Percentiles rank a stretch among this genome's conserved stretches.
These are phyloP conservation scores for Hypoxylon fragiforme DNA, from an alignment of 495 filamentous ascomycete genomes.

Conservation along the genomic window DNA sequence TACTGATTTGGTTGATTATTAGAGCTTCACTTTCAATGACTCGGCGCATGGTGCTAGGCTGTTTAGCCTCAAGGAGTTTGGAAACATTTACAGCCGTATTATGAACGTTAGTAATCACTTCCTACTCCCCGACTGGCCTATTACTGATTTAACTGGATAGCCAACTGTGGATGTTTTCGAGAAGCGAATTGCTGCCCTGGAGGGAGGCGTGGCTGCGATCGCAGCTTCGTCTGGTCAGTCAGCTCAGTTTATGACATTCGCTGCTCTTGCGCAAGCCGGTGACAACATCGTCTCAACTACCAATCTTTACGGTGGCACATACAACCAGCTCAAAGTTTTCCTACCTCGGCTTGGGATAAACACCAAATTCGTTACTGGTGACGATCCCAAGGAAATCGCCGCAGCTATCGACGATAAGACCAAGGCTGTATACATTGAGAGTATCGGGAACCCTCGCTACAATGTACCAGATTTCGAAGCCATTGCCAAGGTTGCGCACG, in stretches of 20 bases:
- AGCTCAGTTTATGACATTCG: slow-evolving; percentile 92
- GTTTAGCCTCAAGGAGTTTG: slow-evolving; percentile 96
- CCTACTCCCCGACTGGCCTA: background rate
- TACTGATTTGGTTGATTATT: slow-evolving; percentile 12
- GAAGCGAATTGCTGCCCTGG: slow-evolving; percentile 93
- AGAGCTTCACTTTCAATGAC: slow-evolving; percentile 96
- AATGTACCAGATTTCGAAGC: slow-evolving; percentile 91
- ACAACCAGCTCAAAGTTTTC: slow-evolving; percentile 97
- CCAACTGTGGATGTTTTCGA: slow-evolving; percentile 98
- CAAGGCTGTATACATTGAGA: slow-evolving; percentile 95
- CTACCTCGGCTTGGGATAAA: slow-evolving; percentile 83
- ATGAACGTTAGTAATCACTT: slow-evolving; percentile 68
- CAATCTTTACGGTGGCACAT: slow-evolving; percentile 95
- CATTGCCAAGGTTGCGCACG: slow-evolving; percentile 78
- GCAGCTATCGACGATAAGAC: slow-evolving; percentile 92
- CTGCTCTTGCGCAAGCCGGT: slow-evolving; percentile 77
- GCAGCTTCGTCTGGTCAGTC: slow-evolving; percentile 90
- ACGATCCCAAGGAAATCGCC: slow-evolving; percentile 80
- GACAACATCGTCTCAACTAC: slow-evolving; percentile 96
- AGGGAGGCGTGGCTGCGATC: slow-evolving; percentile 89
- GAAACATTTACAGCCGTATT: slow-evolving; percentile 97
- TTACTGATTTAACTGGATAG: slow-evolving; percentile 44
- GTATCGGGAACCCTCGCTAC: slow-evolving; percentile 93
- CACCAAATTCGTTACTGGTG: slow-evolving; percentile 88
- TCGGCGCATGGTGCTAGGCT: slow-evolving; percentile 94